Evolutionary conservation across 495 filamentous ascomycete species (phyloP).

Genomic region (Articulospora tetracladia): DNA sequence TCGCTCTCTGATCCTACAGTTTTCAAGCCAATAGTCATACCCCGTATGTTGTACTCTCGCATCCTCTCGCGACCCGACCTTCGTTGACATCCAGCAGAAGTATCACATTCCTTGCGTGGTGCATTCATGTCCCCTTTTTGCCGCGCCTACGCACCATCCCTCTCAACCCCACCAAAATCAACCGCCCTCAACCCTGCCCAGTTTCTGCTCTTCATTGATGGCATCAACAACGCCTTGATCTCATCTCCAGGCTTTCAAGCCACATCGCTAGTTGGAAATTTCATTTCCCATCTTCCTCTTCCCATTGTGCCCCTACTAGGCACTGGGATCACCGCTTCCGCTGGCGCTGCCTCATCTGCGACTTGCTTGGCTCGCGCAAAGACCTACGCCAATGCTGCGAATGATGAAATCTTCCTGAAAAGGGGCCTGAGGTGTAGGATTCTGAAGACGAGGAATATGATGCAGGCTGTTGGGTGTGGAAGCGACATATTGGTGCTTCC

Average conservation of each 20-base stretch:
- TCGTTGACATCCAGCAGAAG: not conserved
- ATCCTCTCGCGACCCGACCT: not conserved
- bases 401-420: not conserved
- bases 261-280: not conserved
- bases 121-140: constrained; percentile 3
- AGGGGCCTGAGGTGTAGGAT: constrained; percentile 4
- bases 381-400: not conserved
- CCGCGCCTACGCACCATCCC: not conserved
- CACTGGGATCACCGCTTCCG: not conserved
- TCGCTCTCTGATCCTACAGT: not conserved
- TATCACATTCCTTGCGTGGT: not conserved
- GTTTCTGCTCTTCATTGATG: constrained; percentile 1
- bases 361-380: not conserved
- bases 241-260: not conserved
- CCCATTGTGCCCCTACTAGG: not conserved
- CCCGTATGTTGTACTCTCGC: constrained; percentile 4
- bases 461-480: constrained; percentile 3
- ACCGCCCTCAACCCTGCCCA: not conserved
- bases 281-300: not conserved
- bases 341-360: not conserved
- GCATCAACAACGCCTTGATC: not conserved
- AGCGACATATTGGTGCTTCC: not conserved
- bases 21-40: constrained; percentile 10
- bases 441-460: constrained; percentile 10
- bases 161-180: not conserved